Conservation (phyloP, 148 eudicot genomes). For the Dysphania ambrosioides region DNA sequence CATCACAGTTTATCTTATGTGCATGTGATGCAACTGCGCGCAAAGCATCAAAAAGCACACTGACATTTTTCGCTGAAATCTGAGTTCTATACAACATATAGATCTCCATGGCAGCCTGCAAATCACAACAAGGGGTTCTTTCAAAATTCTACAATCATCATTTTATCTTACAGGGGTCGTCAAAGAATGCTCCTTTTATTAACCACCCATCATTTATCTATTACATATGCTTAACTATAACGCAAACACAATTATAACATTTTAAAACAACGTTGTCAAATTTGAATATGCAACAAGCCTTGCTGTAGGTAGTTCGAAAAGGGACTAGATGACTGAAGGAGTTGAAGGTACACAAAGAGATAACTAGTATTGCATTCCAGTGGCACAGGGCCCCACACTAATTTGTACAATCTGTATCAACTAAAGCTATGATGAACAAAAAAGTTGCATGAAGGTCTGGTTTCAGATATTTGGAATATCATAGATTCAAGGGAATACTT, state of each 20-base stretch:
- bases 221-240: background rate
- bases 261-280: background rate
- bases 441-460: no score
- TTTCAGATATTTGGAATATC: background rate
- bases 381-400: no score
- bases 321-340: background rate
- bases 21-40: constrained; percentile 74
- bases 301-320: background rate
- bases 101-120: constrained; percentile 89
- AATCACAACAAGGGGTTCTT: constrained; percentile 6
- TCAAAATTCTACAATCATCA: constrained; percentile 3
- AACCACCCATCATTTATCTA: no score
- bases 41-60: constrained; percentile 62
- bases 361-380: background rate
- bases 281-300: background rate
- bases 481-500: no score
- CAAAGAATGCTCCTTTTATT: background rate
- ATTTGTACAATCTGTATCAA: no score
- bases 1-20: constrained; percentile 71
- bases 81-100: constrained; percentile 63
- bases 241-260: background rate
- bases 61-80: constrained; percentile 52
- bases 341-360: background rate
- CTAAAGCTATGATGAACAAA: no score
- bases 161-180: no score